Evolutionary conservation across 2,329 filamentous ascomycete species (phyloP), one percentile per base, ranked within the genome.

Genomic region (Fusarium xylarioides): DNA sequence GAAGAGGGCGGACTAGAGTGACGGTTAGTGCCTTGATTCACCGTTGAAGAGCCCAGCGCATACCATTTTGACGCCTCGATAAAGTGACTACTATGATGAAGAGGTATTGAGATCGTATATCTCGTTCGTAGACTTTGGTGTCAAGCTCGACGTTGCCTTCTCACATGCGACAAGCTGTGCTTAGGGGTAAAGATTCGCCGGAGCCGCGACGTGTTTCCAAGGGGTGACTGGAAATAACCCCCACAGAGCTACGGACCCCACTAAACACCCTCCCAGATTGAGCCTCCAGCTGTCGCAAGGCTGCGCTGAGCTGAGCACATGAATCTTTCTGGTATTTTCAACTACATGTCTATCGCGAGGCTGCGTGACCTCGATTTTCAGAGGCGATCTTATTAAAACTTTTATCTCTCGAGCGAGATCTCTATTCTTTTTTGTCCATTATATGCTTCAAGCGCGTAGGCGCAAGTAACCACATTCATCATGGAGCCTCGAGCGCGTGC

Each of bases 1-100:
- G 91, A 99, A 98, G 79, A 99, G 92, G 62, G 96, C 96, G 67
- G 96, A 93, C 96, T 98, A 79, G 34, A 65, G 32, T 26, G 21
- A 38, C 21, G 40, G 67, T 77, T 66, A 77, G 71, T 28, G 59
- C 38, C 49, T 21, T 28, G 23, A 49, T 38, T 40, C 32, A 28
- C 50, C 23, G n/a, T 14, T 19, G 30, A 21, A 4, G 11, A 60
- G 47, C 28, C 52, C 35, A 21, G n/a, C 40, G 19, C 63, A 42
- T 74, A 80, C 80, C 80, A 81, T 81, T 12, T 65, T 79, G 55
- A 47, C 53, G 42, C 55, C 56, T 64, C 23, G 10, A 42, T 46
- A 43, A 56, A 34, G 37, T 63, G 34, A 26, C 5, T 47, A 11
- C 34, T 34, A 46, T 55, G 11, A 12, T 53, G 14, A 57, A 37